Percentiles rank a stretch among this genome's conserved stretches.
Conservation (phyloP, 345 rosid genomes). For the Rhizophora mangle region DNA sequence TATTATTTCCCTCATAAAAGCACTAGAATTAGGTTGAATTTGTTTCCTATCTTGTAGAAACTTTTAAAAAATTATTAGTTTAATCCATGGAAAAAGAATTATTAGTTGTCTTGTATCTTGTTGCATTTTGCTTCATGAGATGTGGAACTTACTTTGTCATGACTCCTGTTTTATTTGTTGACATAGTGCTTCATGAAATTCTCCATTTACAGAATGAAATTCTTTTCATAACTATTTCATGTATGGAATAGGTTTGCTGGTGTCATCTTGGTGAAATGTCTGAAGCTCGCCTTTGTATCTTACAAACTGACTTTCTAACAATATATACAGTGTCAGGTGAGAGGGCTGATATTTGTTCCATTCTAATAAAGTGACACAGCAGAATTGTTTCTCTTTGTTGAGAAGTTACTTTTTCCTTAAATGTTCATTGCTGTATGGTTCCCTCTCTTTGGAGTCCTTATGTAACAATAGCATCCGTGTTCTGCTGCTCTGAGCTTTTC, state of each 20-base stretch:
- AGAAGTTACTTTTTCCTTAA: background rate
- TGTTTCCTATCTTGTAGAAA: background rate
- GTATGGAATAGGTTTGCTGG: constrained; percentile 73
- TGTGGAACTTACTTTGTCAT: background rate
- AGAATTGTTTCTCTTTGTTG: background rate
- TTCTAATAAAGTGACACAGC: background rate
- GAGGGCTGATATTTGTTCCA: constrained; percentile 7
- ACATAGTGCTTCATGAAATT: background rate
- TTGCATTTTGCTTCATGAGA: background rate
- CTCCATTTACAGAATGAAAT: background rate
- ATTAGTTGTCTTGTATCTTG: too few relatives aligned
- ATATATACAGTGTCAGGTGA: constrained; percentile 77
- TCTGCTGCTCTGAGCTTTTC: too few relatives aligned
- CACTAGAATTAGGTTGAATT: background rate
- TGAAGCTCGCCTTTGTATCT: constrained; percentile 73
- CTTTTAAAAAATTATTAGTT: background rate
- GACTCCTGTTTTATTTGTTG: background rate
- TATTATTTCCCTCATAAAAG: too few relatives aligned
- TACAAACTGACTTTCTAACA: constrained; percentile 62
- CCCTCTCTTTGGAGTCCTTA: too few relatives aligned
- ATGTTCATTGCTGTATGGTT: background rate
- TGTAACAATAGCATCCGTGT: too few relatives aligned
- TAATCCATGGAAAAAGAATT: too few relatives aligned
- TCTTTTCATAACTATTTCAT: background rate
- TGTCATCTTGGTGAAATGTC: constrained; percentile 57